Evolutionary conservation across 176 grass and related monocot genomes (phyloP).

Genomic region (Cenchrus fungigraminus): DNA sequence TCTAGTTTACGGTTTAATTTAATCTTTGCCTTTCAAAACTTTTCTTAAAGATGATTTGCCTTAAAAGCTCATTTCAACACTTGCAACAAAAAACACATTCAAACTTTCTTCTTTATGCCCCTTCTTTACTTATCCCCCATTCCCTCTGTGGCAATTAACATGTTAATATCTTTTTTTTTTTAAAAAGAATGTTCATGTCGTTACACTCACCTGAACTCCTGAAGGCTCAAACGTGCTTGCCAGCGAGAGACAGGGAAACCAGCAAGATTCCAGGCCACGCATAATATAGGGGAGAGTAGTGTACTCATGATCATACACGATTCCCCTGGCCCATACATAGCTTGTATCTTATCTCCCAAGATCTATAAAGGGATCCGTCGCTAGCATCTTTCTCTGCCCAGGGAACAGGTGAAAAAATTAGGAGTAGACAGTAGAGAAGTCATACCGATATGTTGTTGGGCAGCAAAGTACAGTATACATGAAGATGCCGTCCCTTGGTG

Average conservation of each 20-base stretch:
- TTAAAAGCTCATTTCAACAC: neutral
- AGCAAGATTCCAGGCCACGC: constrained; percentile 31
- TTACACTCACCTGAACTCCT: constrained; percentile 26
- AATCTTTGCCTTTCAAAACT: neutral
- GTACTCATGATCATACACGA: constrained; percentile 36
- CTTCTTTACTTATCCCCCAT: neutral
- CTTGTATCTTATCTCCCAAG: constrained; percentile 33
- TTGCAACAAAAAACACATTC: neutral
- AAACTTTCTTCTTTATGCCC: neutral
- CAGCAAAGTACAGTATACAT: constrained; percentile 10
- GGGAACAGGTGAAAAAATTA: neutral
- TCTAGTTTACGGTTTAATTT: neutral
- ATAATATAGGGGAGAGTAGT: constrained; percentile 20
- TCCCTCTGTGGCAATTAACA: constrained; percentile 1
- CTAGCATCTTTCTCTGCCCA: constrained; percentile 28
- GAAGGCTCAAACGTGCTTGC: constrained; percentile 42
- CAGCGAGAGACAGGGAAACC: constrained; percentile 43
- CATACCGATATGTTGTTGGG: constrained; percentile 7
- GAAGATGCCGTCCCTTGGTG: constrained; percentile 26
- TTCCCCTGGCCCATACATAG: constrained; percentile 37
- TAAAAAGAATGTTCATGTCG: neutral
- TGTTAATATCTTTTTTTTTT: neutral
- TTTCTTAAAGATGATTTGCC: neutral
- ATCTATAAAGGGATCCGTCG: constrained; percentile 42
- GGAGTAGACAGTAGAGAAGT: neutral